Evolutionary conservation across 139 green algal genomes (phyloP).

Genomic region (Gonium pectorale): DNA sequence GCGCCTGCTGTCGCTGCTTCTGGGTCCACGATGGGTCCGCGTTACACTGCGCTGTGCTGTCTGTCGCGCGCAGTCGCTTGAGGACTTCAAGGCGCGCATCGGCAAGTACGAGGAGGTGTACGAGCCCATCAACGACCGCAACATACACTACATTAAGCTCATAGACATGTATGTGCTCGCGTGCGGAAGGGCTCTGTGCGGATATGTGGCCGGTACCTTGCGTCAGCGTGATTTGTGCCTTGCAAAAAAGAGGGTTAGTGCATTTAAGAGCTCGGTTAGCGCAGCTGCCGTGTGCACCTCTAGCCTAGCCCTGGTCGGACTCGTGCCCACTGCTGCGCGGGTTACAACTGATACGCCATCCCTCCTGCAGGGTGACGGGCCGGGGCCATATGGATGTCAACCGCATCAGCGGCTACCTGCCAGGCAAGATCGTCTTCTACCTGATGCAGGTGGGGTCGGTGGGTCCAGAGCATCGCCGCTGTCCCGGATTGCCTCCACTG

Average conservation of each 20-base stretch:
- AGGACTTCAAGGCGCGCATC: constrained; percentile 65
- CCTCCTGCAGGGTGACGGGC: constrained; percentile 83
- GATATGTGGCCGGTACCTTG: not conserved
- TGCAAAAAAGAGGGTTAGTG: not conserved
- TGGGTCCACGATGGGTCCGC: too few species aligned
- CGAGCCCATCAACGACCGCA: constrained; percentile 67
- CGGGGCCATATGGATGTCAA: constrained; percentile 94
- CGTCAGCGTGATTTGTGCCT: not conserved
- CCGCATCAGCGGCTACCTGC: constrained; percentile 93
- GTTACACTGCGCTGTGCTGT: too few species aligned
- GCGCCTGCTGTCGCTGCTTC: too few species aligned
- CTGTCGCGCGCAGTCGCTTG: constrained; percentile 47
- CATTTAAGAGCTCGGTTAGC: too few species aligned
- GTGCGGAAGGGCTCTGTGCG: not conserved
- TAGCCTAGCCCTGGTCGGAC: too few species aligned
- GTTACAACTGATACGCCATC: too few species aligned
- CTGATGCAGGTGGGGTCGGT: constrained; percentile 62
- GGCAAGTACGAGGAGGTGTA: constrained; percentile 93
- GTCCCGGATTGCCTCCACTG: too few species aligned
- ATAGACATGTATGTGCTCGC: constrained; percentile 88
- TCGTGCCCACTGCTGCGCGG: too few species aligned
- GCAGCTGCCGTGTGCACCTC: too few species aligned
- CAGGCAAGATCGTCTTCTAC: constrained; percentile 97
- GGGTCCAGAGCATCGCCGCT: too few species aligned
- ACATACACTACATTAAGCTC: constrained; percentile 97